Evolutionary conservation across 768 basidiomycete species (phyloP).

Genomic region (Amanita muscaria): DNA sequence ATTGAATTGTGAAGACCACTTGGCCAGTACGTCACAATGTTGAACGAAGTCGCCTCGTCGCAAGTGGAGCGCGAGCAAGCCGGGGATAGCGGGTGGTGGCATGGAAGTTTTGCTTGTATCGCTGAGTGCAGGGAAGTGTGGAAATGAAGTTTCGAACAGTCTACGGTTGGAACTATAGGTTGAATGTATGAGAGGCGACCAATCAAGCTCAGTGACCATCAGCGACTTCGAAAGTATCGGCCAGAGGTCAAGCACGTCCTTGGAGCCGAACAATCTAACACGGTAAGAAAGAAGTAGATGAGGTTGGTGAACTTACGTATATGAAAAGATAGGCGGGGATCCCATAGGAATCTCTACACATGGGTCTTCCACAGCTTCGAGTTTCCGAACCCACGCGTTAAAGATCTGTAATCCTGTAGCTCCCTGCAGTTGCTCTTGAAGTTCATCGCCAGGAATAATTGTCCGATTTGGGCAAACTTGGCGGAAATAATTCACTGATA

Average conservation of each 20-base stretch:
- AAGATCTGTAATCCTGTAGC: slow-evolving; percentile 29
- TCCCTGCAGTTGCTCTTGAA: slow-evolving; percentile 14
- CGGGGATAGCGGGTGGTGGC: slow-evolving; percentile 11
- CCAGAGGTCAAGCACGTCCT: slow-evolving; percentile 3
- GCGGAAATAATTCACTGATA: slow-evolving; percentile 37
- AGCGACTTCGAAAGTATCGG: slow-evolving; percentile 1
- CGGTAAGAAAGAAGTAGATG: not conserved
- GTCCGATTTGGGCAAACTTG: slow-evolving; percentile 35
- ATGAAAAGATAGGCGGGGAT: not conserved
- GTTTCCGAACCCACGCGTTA: slow-evolving; percentile 32
- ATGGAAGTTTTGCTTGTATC: not conserved
- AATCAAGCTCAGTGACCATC: not conserved
- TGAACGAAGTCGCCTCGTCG: slow-evolving; percentile 46
- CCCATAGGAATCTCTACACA: slow-evolving; percentile 35
- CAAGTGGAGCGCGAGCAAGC: slow-evolving; percentile 48
- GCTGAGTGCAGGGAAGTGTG: no score
- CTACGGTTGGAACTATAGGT: not conserved
- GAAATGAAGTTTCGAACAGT: not conserved
- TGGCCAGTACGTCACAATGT: slow-evolving; percentile 37
- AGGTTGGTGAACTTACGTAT: not conserved
- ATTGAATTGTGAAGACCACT: slow-evolving; percentile 3
- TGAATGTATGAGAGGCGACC: slow-evolving; percentile 2
- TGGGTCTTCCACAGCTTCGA: slow-evolving; percentile 22
- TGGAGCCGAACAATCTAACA: not conserved
- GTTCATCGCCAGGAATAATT: slow-evolving; percentile 19